Evolutionary conservation across 257 asterid species (phyloP), one percentile per base, ranked within the genome.

Genomic region (Haberlea rhodopensis): DNA sequence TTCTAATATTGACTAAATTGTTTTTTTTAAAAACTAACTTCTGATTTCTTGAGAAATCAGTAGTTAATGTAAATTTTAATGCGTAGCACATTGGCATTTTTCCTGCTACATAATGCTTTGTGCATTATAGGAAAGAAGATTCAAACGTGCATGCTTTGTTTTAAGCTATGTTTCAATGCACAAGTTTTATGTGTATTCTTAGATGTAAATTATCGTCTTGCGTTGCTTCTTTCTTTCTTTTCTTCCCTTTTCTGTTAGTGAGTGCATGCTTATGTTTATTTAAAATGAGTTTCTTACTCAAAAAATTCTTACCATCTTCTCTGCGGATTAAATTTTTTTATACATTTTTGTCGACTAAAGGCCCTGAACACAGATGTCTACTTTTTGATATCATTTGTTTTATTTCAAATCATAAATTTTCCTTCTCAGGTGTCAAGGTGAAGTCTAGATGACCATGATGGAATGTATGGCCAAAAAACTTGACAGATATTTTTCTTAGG

Each of bases 81-180:
- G 43, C 53, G 16, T 45, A 45, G 57, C 59, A 43, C 37, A 24
- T 62, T 62, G 67, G 22, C 11, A 46, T 57, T 46, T 68, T 46
- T 69, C 51, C 19, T 54, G 70, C 58, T 57, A 24, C 26, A 62
- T 81, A 62, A 63, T 70, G 32, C 63, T 62, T 65, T 66, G 29
- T 66, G 60, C 72, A 73, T 68, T 81, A 82, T 69, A 90, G 98
- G 97, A 88, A 83, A 83, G 91, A 88, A 84, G 96, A 83, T 82
- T 88, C 79, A 91, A 83, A 87, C n/a, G n/a, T n/a, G 96, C 86
- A 83, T 87, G 78, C 63, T 88, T 86, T 74, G 91, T 37, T 16
- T 8, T 16, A 20, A 31, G 46, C 60, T 37, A 16, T 43, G 49
- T 68, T 11, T 53, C 23, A 59, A 9, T 34, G 28, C 37, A 27